Conservation (phyloP, 2,329 filamentous ascomycete genomes). For the Trichoderma sp. region DNA sequence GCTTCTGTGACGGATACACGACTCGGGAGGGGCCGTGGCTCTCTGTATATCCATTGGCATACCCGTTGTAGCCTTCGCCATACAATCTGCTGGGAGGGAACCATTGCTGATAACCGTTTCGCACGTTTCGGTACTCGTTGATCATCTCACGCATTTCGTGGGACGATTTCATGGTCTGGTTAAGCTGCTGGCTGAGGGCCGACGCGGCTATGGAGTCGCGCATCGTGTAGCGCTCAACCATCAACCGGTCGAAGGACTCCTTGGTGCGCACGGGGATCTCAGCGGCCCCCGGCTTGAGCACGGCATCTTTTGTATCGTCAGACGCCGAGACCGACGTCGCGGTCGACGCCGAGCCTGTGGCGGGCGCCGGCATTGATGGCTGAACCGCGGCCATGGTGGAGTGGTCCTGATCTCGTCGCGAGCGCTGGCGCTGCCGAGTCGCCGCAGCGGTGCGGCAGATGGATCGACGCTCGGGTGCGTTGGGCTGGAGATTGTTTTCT, state of each 20-base stretch:
- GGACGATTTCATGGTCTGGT: slow-evolving; percentile 60
- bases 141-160: slow-evolving; percentile 68
- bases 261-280: slow-evolving; percentile 56
- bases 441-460: slow-evolving; percentile 44
- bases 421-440: slow-evolving; percentile 42
- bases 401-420: slow-evolving; percentile 31
- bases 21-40: slow-evolving; percentile 64
- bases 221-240: slow-evolving; percentile 58
- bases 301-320: slow-evolving; percentile 38
- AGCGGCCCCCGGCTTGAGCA: slow-evolving; percentile 32
- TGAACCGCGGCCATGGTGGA: slow-evolving; percentile 49
- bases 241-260: slow-evolving; percentile 57
- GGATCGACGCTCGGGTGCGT: slow-evolving; percentile 11
- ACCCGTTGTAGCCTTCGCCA: slow-evolving; percentile 82
- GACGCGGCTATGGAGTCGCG: slow-evolving; percentile 60
- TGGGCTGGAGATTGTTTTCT: slow-evolving; percentile 6
- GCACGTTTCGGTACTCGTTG: slow-evolving; percentile 69
- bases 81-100: slow-evolving; percentile 63
- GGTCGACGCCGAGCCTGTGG: slow-evolving; percentile 41
- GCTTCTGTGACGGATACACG: slow-evolving; percentile 78
- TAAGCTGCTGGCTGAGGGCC: slow-evolving; percentile 55
- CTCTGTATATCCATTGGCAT: slow-evolving; percentile 85
- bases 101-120: slow-evolving; percentile 57
- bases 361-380: slow-evolving; percentile 44
- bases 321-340: slow-evolving; percentile 37